Conservation (phyloP, 495 filamentous ascomycete species). For the Aspergillus bridgeri region DNA sequence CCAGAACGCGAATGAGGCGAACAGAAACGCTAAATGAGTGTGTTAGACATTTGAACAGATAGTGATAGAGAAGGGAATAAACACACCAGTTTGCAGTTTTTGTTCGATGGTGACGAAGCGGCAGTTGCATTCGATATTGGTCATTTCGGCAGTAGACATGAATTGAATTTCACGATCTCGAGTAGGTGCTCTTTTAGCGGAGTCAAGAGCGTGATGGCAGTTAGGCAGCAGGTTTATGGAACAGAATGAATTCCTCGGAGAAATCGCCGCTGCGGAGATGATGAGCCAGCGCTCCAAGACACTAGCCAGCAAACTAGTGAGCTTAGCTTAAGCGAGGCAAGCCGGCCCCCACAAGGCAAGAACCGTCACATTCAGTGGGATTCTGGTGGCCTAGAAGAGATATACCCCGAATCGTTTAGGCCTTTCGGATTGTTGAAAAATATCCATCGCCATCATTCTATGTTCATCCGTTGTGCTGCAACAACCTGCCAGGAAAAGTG, state of each 20-base stretch:
- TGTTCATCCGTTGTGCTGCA: conserved; percentile 22
- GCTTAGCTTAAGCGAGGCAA: background rate
- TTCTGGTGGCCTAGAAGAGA: too few species aligned
- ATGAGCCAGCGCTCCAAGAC: too few species aligned
- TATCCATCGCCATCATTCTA: conserved; percentile 16
- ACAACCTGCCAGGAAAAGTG: conserved; percentile 25
- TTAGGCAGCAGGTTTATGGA: background rate
- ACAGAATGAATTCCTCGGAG: background rate
- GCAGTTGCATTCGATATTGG: background rate
- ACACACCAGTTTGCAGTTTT: background rate
- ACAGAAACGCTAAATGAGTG: background rate
- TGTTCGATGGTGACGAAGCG: background rate
- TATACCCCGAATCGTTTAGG: background rate
- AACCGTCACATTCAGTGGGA: background rate
- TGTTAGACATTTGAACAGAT: background rate
- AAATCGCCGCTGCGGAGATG: too few species aligned
- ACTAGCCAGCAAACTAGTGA: background rate
- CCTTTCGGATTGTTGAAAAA: conserved; percentile 16
- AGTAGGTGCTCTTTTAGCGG: too few species aligned
- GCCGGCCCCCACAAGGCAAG: background rate
- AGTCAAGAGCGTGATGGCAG: background rate
- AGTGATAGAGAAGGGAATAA: background rate
- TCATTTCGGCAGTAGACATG: background rate
- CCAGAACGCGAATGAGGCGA: background rate
- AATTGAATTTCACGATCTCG: background rate